phyloP scores from a whole-genome alignment of 108 stramenopile species.

The Skeletonema potamos region DNA sequence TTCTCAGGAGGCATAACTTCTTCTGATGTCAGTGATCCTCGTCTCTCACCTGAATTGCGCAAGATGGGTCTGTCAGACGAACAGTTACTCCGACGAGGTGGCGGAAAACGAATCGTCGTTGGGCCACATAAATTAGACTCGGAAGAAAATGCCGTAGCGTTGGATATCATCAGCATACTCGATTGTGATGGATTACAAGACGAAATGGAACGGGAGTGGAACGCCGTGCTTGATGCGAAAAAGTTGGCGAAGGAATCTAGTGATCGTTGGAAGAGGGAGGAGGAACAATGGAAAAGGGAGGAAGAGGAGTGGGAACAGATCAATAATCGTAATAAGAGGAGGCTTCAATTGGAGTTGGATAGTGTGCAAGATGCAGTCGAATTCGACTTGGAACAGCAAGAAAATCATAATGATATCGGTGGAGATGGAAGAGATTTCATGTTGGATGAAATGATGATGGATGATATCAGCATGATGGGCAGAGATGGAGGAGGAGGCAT shows the following conservation, averaged over 20 bases:
- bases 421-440: slow-evolving; percentile 19
- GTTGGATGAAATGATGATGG: slow-evolving; percentile 4
- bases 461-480: slow-evolving; percentile 9
- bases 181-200: slow-evolving; percentile 63
- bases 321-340: slow-evolving; percentile 12
- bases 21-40: slow-evolving; percentile 17
- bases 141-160: slow-evolving; percentile 67
- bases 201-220: slow-evolving; percentile 46
- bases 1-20: neutral
- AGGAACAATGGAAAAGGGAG: neutral
- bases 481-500: neutral
- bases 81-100: slow-evolving; percentile 39
- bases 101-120: slow-evolving; percentile 37
- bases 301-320: slow-evolving; percentile 27
- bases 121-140: slow-evolving; percentile 33
- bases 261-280: neutral
- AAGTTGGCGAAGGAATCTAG: slow-evolving; percentile 5
- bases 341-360: slow-evolving; percentile 6
- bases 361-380: neutral
- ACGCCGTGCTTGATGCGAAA: slow-evolving; percentile 19
- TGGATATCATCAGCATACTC: slow-evolving; percentile 58
- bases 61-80: slow-evolving; percentile 37
- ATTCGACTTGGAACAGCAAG: neutral
- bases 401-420: neutral
- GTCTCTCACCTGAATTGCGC: slow-evolving; percentile 28